phyloP scores from a whole-genome alignment of 1,284 basidiomycete genomes.

The Ceratobasidium papillatum region DNA sequence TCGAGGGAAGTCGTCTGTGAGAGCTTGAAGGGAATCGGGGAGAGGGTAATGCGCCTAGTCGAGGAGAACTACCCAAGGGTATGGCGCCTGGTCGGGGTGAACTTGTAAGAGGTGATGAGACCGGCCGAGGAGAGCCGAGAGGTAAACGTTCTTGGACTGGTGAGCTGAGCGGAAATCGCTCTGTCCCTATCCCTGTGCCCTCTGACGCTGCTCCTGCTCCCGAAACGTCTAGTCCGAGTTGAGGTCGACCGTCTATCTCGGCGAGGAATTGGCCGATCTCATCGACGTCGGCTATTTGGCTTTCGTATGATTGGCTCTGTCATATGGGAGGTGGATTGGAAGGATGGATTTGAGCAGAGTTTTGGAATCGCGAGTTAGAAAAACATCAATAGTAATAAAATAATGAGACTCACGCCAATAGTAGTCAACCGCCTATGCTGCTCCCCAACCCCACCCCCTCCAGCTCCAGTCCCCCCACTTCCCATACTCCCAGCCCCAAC shows the following conservation, averaged over 20 bases:
- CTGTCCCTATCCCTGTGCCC: neutral
- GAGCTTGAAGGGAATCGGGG: neutral
- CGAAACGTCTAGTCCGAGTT: conserved; percentile 6
- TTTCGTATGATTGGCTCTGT: conserved; percentile 34
- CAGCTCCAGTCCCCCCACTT: conserved; percentile 1
- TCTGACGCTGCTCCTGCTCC: neutral
- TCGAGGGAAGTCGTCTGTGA: neutral
- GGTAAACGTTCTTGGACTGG: conserved; percentile 17
- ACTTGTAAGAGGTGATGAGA: neutral
- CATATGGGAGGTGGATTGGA: neutral
- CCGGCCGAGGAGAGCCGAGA: conserved; percentile 4
- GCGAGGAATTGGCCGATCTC: conserved; percentile 3
- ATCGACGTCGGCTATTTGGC: conserved; percentile 23
- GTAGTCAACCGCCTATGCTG: conserved; percentile 10
- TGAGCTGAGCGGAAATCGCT: conserved; percentile 24
- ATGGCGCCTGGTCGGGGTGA: neutral
- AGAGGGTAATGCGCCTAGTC: neutral
- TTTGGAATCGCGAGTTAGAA: neutral
- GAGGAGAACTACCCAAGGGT: neutral
- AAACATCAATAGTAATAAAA: neutral
- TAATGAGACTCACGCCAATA: conserved; percentile 25
- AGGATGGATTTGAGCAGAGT: neutral
- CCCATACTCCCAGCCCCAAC: neutral
- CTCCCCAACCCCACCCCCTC: conserved; percentile 5
- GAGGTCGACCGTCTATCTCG: conserved; percentile 18